Percentiles rank a stretch among this genome's conserved stretches.
Conservation (phyloP, 306 rosid species). For the Hylodesmum podocarpum region DNA sequence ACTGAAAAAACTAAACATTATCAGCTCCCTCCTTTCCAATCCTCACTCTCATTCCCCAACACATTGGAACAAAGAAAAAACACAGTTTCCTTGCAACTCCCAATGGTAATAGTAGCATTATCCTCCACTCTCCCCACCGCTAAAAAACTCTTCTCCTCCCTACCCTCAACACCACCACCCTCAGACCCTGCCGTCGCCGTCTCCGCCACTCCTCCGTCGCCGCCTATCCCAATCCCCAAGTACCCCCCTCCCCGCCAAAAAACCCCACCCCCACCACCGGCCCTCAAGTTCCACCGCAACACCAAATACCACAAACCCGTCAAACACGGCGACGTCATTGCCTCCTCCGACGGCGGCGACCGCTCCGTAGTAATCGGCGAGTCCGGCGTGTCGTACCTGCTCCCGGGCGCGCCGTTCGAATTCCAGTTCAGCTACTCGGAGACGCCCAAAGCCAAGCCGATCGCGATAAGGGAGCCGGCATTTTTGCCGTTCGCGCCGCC, state of each 20-base stretch:
- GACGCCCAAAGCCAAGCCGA: conserved; percentile 83
- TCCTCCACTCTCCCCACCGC: conserved; percentile 62
- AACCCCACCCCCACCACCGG: conserved; percentile 24
- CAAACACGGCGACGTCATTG: conserved; percentile 48
- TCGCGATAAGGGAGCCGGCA: conserved; percentile 91
- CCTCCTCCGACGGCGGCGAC: conserved; percentile 62
- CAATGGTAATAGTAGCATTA: conserved; percentile 60
- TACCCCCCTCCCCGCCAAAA: conserved; percentile 46
- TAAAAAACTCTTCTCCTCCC: conserved; percentile 72
- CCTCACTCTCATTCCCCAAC: not conserved
- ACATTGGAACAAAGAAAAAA: not conserved
- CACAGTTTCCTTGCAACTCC: not conserved
- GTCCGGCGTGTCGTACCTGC: conserved; percentile 80
- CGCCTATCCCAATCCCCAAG: conserved; percentile 39
- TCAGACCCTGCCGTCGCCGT: not conserved
- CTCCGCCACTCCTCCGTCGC: conserved; percentile 28
- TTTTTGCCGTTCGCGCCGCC: conserved; percentile 88
- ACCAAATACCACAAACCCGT: conserved; percentile 79
- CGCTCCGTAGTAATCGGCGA: conserved; percentile 80
- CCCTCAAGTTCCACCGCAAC: conserved; percentile 64
- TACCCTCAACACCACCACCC: conserved; percentile 58
- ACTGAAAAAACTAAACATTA: not conserved
- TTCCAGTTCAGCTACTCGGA: conserved; percentile 93
- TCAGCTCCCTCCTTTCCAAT: not conserved
- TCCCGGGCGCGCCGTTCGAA: conserved; percentile 95